Evolutionary conservation across 805 yeast genomes (phyloP), one percentile per base, ranked within the genome.

Genomic region (Millerago galiae): DNA sequence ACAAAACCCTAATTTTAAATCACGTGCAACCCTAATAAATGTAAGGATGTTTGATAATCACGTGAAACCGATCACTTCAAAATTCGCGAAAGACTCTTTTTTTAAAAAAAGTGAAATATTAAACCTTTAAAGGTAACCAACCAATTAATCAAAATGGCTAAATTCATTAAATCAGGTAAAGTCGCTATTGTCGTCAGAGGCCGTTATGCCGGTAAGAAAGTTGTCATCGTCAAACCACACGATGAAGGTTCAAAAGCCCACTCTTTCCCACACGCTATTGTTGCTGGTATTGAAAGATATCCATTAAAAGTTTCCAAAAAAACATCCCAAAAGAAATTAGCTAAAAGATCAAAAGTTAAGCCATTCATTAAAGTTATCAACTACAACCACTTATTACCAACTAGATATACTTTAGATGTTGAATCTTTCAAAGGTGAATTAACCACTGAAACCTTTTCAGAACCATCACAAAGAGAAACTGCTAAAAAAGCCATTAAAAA

Each of bases 141-240:
- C 14, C 38, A 37, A 41, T 37, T 46, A 47, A 43, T 39, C 38
- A 31, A 63, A 75, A 90, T 89, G 96, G 96, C 96, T 78, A 93
- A 93, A 78, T 91, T 93, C 84, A 83, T 93, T 77, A 93, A 91
- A 81, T 86, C 98, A 70, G 97, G 97, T 81, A 56, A 53, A 46
- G 98, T 91, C 83, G 97, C 98, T 79, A 90, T 93, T 77, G 90
- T 93, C 72, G 95, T 90, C 75, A 91, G 98, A 75, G 99, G 99
- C 69, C 93, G 99, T 80, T 93, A 81, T 87, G 99, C 99, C 72
- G 99, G 99, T 81, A 91, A 90, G 86, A 93, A 93, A 85, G 99
- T 93, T 60, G 99, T 93, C 72, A 89, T 93, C 70, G 91, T 93
- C 70, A 89, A 87, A 76, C 93, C 96, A 62, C 95, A 86, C 71